Percentiles rank a stretch among this genome's conserved stretches.
These are phyloP conservation scores for Gnomoniopsis sp. DNA, from an alignment of 2,329 filamentous ascomycete genomes.

Conservation along the genomic window DNA sequence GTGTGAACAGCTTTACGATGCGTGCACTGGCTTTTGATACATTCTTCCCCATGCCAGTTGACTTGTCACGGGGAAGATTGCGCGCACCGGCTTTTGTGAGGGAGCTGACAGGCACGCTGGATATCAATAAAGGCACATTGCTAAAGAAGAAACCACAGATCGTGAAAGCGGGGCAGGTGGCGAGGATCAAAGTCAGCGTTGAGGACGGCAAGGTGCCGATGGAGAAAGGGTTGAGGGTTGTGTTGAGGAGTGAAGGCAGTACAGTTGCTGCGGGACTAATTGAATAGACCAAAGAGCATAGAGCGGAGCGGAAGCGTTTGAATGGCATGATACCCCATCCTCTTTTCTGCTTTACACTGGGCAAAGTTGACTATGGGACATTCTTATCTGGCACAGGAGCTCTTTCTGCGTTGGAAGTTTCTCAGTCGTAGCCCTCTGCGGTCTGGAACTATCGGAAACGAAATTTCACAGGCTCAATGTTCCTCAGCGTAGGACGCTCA, in stretches of 20 bases:
- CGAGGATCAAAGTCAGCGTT: constrained; percentile 72
- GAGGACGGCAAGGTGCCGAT: constrained; percentile 67
- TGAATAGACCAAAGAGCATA: constrained; percentile 48
- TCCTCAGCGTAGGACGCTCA: too few relatives aligned
- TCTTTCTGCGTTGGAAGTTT: background rate
- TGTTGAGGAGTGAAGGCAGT: constrained; percentile 74
- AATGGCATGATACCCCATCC: background rate
- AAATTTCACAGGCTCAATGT: too few relatives aligned
- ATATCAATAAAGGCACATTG: constrained; percentile 73
- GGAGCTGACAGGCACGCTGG: constrained; percentile 68
- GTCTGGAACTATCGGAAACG: too few relatives aligned
- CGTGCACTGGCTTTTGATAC: constrained; percentile 90
- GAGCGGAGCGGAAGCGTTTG: background rate
- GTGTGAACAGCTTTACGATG: constrained; percentile 70
- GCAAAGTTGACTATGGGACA: background rate
- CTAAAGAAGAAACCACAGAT: constrained; percentile 82
- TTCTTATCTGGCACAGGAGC: background rate
- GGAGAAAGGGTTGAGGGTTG: constrained; percentile 75
- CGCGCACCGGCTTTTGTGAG: constrained; percentile 74
- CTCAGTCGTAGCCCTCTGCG: too few relatives aligned
- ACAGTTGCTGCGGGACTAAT: constrained; percentile 86
- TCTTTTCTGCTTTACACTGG: background rate
- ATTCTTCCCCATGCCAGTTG: constrained; percentile 81
- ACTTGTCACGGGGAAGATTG: constrained; percentile 82
- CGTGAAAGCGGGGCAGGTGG: constrained; percentile 74